phyloP scores from a whole-genome alignment of 2,329 filamentous ascomycete species.

The Nemania sp. region DNA sequence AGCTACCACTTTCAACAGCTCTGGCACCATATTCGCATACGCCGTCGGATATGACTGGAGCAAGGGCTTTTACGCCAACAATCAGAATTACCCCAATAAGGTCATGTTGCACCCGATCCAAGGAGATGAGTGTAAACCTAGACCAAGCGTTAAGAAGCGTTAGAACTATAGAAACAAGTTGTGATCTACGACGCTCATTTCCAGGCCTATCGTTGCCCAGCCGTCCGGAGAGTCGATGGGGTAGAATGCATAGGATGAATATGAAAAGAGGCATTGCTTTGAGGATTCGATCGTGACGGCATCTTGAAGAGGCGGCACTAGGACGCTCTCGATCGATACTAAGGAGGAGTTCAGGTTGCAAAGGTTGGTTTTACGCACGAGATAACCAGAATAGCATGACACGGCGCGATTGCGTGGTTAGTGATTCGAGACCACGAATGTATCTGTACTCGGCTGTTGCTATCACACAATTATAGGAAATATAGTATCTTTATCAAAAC shows the following conservation, averaged over 20 bases:
- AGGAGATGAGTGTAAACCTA: conserved; percentile 71
- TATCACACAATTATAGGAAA: background rate
- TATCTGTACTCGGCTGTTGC: background rate
- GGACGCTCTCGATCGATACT: background rate
- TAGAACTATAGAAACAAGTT: background rate
- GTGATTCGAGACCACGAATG: background rate
- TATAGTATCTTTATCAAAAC: background rate
- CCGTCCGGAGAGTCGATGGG: background rate
- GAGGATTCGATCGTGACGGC: background rate
- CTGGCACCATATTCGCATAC: conserved; percentile 86
- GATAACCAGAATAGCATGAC: background rate
- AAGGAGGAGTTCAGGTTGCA: background rate
- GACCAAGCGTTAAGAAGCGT: conserved; percentile 69
- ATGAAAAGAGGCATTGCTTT: background rate
- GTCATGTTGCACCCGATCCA: conserved; percentile 85
- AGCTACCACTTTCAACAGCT: conserved; percentile 89
- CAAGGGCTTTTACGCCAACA: conserved; percentile 93
- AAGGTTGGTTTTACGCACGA: background rate
- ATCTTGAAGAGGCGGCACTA: background rate
- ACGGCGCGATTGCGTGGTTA: background rate
- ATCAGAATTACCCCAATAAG: conserved; percentile 78
- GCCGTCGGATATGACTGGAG: conserved; percentile 98
- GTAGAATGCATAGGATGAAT: background rate
- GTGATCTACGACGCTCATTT: background rate
- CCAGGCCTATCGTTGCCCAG: background rate